Evolutionary conservation across 2,329 filamentous ascomycete genomes (phyloP).

Genomic region (Cercospora citrullina): DNA sequence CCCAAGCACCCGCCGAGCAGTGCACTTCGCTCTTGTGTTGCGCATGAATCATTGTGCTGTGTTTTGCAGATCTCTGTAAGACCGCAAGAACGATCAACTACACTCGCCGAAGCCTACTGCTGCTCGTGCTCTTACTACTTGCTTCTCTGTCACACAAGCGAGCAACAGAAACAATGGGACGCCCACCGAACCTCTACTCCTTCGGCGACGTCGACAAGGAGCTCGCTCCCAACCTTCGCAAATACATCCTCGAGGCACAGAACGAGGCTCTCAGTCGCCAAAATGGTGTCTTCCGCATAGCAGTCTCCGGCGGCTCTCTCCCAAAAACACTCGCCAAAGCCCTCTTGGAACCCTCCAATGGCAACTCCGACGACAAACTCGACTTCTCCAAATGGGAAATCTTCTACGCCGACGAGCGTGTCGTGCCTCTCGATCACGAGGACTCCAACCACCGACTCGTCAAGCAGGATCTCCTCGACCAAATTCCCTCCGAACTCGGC

Average conservation of each 20-base stretch:
- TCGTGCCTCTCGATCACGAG: conserved; percentile 83
- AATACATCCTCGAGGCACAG: conserved; percentile 81
- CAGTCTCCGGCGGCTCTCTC: conserved; percentile 89
- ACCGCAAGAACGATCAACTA: neutral
- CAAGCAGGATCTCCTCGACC: conserved; percentile 83
- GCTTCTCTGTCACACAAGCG: neutral
- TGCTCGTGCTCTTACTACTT: conserved; percentile 1
- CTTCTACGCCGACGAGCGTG: conserved; percentile 97
- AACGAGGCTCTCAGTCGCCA: conserved; percentile 78
- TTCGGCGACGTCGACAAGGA: conserved; percentile 70
- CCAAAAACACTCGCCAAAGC: conserved; percentile 85
- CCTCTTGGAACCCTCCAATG: conserved; percentile 60
- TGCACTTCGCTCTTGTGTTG: neutral
- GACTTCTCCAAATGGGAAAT: conserved; percentile 91
- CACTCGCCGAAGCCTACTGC: neutral
- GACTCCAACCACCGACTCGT: conserved; percentile 94
- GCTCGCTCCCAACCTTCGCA: conserved; percentile 74
- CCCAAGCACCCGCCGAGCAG: neutral
- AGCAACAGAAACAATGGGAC: conserved; percentile 34
- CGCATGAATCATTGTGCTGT: neutral
- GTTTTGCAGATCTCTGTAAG: neutral
- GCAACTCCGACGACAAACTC: conserved; percentile 60
- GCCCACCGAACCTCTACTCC: conserved; percentile 67
- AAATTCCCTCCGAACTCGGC: conserved; percentile 69
- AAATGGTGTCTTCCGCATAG: conserved; percentile 76